Evolutionary conservation across 108 stramenopile species (phyloP), one percentile per base, ranked within the genome.

Genomic region (Conticribra weissflogii): DNA sequence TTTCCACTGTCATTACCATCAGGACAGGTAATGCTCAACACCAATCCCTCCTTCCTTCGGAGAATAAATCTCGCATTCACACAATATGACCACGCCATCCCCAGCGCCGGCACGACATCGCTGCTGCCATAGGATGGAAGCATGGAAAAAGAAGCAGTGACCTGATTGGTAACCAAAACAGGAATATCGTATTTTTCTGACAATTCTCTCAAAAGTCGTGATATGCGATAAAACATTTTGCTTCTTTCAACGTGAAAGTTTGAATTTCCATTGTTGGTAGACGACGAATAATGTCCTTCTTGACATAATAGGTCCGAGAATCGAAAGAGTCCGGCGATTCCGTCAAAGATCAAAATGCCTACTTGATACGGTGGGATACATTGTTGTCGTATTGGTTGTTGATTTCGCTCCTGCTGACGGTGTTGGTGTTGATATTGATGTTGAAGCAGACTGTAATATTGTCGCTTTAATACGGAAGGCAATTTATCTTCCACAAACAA

Each of bases 11-110:
- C 46, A 3, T 36, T 52, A 65, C 5, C 31, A 18, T 14, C 45
- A 48, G 7, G 32, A 25, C 45, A 30, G 2, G 56, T 22, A 15
- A 56, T 66, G 0, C 24, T 41, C 1, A 47, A 24, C 12, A 67
- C 34, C 31, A 68, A 25, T 21, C 49, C 49, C 44, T 70, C 71
- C 53, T 48, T 66, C 31, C 71, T 52, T 7, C 45, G 61, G 17
- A 82, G 59, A 12, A 85, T 83, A 44, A 63, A 81, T 44, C 85
- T 68, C 41, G 74, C 56, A 52, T 84, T 84, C 54, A 92, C 78
- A 64, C 88, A 92, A 74, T 87, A 78, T 3, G 85, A 75, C 90
- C 90, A 92, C 21, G 75, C 66, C 69, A 89, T 67, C 33, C 90
- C 90, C 59, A 92, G 59, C 5, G 88, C 86, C 5, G 90, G 90